Conservation (phyloP, 2,329 filamentous ascomycete species). For the Fusarium sp. region DNA sequence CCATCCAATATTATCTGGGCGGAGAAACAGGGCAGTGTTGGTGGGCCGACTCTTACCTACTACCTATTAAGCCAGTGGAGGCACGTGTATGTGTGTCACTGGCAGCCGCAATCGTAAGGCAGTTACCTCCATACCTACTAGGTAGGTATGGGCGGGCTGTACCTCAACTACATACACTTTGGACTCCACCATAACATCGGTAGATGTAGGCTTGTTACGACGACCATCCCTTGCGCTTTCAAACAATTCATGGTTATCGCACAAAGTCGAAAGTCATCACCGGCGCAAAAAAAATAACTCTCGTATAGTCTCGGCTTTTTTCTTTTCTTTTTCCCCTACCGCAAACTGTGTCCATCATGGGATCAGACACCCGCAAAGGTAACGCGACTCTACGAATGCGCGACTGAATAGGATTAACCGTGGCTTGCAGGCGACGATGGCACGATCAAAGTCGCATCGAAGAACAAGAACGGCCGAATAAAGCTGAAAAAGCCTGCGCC, state of each 20-base stretch:
- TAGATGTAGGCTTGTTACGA: constrained; percentile 29
- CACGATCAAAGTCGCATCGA: constrained; percentile 72
- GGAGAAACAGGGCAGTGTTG: constrained; percentile 39
- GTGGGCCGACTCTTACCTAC: constrained; percentile 19
- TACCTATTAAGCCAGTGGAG: neutral
- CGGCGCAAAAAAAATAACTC: neutral
- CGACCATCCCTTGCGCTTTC: constrained; percentile 15
- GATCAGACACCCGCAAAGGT: constrained; percentile 48
- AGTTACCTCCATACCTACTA: neutral
- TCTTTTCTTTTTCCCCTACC: neutral
- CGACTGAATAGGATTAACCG: constrained; percentile 32
- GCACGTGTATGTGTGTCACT: constrained; percentile 44
- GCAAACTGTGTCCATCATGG: constrained; percentile 27
- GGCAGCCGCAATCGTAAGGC: constrained; percentile 34
- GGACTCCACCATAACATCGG: constrained; percentile 34
- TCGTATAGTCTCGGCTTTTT: neutral
- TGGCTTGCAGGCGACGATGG: constrained; percentile 61
- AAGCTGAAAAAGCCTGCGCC: constrained; percentile 72
- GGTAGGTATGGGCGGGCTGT: neutral
- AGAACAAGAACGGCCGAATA: constrained; percentile 65
- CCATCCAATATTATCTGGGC: constrained; percentile 2
- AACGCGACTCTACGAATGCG: constrained; percentile 31
- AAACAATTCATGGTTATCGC: constrained; percentile 13
- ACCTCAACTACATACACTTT: constrained; percentile 17
- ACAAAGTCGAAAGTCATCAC: neutral